A percentile compares a stretch with the other conserved stretches of the same genome.
phyloP scores from a whole-genome alignment of 768 basidiomycete genomes.

The Calocera viscosa region DNA sequence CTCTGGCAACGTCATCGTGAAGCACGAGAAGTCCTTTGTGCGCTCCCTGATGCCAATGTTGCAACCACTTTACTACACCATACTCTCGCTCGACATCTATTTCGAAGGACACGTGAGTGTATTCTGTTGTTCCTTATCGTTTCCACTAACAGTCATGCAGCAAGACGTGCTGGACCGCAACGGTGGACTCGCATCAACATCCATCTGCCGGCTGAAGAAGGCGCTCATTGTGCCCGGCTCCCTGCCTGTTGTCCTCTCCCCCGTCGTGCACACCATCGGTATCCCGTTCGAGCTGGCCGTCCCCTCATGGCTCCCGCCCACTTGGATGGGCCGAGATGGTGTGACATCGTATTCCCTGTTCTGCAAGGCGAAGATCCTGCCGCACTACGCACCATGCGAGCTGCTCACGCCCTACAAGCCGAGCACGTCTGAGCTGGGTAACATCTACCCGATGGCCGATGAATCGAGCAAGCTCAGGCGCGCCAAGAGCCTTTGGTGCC shows the following conservation, averaged over 20 bases:
- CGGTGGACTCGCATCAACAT: background rate
- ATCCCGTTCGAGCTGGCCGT: constrained; percentile 3
- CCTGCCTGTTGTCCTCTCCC: background rate
- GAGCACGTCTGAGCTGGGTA: background rate
- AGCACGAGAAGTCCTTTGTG: background rate
- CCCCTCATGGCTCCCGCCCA: constrained; percentile 5
- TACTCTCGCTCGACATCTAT: background rate
- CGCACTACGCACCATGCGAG: background rate
- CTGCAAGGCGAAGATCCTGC: background rate
- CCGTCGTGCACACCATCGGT: background rate
- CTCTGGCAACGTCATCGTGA: background rate
- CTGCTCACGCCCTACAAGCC: background rate
- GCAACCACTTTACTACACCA: background rate
- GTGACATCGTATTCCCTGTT: background rate
- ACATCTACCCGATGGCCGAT: background rate
- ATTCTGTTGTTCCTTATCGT: background rate
- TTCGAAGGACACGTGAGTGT: background rate
- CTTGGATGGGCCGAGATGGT: background rate
- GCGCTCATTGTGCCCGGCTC: background rate
- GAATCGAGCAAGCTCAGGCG: background rate
- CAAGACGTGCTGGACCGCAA: background rate
- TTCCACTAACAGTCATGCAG: background rate
- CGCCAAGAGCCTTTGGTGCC: background rate
- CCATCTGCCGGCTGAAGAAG: background rate
- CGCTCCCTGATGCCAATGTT: background rate